These are phyloP conservation scores for Zoysia matrella DNA, from an alignment of 202 grass and related monocot genomes.

Conservation along the genomic window DNA sequence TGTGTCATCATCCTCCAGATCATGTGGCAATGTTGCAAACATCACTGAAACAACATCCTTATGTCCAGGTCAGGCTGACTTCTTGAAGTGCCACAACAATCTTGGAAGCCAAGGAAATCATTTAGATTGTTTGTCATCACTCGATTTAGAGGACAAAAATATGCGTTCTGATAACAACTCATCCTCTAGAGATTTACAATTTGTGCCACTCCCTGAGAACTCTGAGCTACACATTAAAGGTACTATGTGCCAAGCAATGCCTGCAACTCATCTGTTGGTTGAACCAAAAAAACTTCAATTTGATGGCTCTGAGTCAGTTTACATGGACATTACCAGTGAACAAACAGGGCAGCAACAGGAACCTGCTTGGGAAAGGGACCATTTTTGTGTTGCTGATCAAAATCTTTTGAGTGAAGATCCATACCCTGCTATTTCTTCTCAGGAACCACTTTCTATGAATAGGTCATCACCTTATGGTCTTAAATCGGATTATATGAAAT, in stretches of 20 bases:
- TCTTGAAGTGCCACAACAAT: background rate
- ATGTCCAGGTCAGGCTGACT: background rate
- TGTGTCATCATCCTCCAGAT: slow-evolving; percentile 34
- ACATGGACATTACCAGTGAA: slow-evolving; percentile 30
- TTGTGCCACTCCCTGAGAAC: background rate
- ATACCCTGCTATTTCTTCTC: slow-evolving; percentile 36
- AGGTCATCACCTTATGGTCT: slow-evolving; percentile 45
- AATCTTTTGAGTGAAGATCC: slow-evolving; percentile 42
- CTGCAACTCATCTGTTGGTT: too few species aligned
- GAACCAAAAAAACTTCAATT: slow-evolving; percentile 16
- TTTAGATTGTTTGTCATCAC: slow-evolving; percentile 12
- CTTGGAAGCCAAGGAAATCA: slow-evolving; percentile 40
- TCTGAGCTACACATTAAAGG: too few species aligned
- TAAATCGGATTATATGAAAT: slow-evolving; percentile 30
- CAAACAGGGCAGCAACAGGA: slow-evolving; percentile 26
- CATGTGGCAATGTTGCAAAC: slow-evolving; percentile 34
- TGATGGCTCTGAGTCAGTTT: slow-evolving; percentile 50
- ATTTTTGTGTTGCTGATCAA: slow-evolving; percentile 29
- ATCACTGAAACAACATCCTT: slow-evolving; percentile 15
- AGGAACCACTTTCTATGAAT: slow-evolving; percentile 21
- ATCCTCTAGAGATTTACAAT: slow-evolving; percentile 33
- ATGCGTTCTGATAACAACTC: slow-evolving; percentile 20
- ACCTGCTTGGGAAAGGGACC: slow-evolving; percentile 31
- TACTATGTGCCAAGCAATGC: too few species aligned
- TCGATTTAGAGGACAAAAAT: slow-evolving; percentile 25